Evolutionary conservation across 768 basidiomycete species (phyloP).

Genomic region (Roridomyces roridus): DNA sequence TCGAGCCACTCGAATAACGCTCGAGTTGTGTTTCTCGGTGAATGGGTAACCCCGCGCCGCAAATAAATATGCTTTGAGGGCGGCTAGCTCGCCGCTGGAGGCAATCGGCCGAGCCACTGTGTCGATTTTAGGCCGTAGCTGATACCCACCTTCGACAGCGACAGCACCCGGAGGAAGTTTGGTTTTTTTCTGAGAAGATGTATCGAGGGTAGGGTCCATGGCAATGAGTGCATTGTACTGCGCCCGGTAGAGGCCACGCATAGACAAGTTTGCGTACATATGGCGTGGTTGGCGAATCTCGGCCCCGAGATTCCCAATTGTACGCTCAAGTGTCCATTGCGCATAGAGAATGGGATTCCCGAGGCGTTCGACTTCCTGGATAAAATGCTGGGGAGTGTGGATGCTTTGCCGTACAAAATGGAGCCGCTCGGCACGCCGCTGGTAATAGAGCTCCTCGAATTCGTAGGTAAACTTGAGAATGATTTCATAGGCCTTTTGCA

Average conservation of each 20-base stretch:
- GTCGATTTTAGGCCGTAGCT: not conserved
- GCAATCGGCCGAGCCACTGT: not conserved
- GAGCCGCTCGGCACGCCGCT: conserved; percentile 26
- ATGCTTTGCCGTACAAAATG: conserved; percentile 36
- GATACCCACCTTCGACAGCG: not conserved
- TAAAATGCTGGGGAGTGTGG: conserved; percentile 34
- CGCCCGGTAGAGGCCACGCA: conserved; percentile 25
- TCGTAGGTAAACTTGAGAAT: conserved; percentile 32
- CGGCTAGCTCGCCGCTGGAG: not conserved
- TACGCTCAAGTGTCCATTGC: conserved; percentile 36
- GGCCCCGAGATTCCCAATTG: conserved; percentile 32
- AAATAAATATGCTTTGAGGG: not conserved
- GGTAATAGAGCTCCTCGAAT: conserved; percentile 36
- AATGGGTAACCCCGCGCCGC: not conserved
- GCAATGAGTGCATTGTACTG: conserved; percentile 23
- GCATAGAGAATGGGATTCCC: conserved; percentile 29
- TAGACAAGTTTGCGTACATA: conserved; percentile 32
- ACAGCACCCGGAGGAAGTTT: not conserved
- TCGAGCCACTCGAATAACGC: not conserved
- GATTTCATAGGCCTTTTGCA: conserved; percentile 14
- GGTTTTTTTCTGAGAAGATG: not conserved
- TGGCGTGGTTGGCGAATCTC: conserved; percentile 31
- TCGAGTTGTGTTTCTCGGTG: not conserved
- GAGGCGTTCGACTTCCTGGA: conserved; percentile 22
- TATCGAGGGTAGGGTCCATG: not conserved